Conservation (phyloP, 2,329 filamentous ascomycete genomes). For the Scolecobasidium constrictum region DNA sequence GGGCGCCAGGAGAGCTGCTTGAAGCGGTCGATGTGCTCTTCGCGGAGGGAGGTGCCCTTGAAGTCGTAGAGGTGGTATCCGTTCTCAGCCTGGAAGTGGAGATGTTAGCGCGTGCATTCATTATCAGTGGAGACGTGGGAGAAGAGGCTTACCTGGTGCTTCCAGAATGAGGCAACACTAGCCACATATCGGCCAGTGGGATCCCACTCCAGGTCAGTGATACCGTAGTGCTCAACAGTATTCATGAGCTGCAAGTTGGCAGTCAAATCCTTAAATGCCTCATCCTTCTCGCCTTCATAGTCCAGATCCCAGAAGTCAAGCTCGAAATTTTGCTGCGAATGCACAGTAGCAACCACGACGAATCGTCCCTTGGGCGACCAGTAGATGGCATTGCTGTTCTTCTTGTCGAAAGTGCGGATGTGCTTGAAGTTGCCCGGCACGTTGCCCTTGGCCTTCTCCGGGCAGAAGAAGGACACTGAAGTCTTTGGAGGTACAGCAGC, state of each 20-base stretch:
- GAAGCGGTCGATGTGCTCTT: constrained; percentile 92
- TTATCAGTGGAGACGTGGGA: neutral
- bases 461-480: constrained; percentile 88
- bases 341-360: constrained; percentile 85
- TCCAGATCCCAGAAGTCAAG: constrained; percentile 97
- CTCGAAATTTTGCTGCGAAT: constrained; percentile 86
- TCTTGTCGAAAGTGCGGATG: constrained; percentile 91
- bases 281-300: constrained; percentile 93
- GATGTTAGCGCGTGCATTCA: constrained; percentile 2
- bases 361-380: constrained; percentile 96
- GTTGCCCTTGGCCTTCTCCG: constrained; percentile 81
- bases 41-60: constrained; percentile 76
- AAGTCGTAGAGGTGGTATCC: constrained; percentile 98
- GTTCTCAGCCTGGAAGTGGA: constrained; percentile 74
- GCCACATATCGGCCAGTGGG: constrained; percentile 90
- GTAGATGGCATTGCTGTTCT: constrained; percentile 99
- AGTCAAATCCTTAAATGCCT: constrained; percentile 84
- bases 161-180: constrained; percentile 89
- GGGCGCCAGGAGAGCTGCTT: constrained; percentile 96
- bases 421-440: constrained; percentile 85
- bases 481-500: constrained; percentile 88
- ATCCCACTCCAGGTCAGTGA: constrained; percentile 97
- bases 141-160: constrained; percentile 65
- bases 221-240: constrained; percentile 87
- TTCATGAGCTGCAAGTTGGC: constrained; percentile 95